Percentiles rank a stretch among this genome's conserved stretches.
phyloP scores from a whole-genome alignment of 257 asterid genomes.

The Sherardia arvensis region DNA sequence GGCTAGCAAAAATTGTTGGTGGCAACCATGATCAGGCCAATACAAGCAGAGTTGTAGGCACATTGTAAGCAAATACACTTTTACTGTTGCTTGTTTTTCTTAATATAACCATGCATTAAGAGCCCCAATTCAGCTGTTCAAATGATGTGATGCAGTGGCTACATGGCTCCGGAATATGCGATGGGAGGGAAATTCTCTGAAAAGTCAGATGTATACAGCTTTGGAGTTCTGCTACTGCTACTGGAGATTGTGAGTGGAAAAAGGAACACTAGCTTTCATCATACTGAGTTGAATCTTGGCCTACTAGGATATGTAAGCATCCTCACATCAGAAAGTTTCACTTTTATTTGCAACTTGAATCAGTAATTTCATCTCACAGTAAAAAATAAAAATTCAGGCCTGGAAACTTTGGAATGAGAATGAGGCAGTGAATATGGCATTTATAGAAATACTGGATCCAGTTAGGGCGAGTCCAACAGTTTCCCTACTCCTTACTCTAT shows the following conservation, averaged over 20 bases:
- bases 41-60: conserved; percentile 40
- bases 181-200: conserved; percentile 59
- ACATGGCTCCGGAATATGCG: conserved; percentile 75
- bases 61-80: not conserved
- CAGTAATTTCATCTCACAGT: not conserved
- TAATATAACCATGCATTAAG: not conserved
- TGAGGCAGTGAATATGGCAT: conserved; percentile 17
- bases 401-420: conserved; percentile 49
- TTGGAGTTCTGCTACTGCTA: conserved; percentile 48
- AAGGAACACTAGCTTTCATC: conserved; percentile 29
- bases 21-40: conserved; percentile 46
- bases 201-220: conserved; percentile 57
- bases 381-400: conserved; percentile 26
- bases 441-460: conserved; percentile 40
- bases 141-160: conserved; percentile 41
- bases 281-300: conserved; percentile 27
- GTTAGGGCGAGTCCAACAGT: too few species aligned
- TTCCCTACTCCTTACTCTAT: too few species aligned
- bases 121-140: not conserved
- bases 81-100: not conserved
- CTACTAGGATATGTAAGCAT: conserved; percentile 50
- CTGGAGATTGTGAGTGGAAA: conserved; percentile 53
- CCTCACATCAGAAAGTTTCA: not conserved
- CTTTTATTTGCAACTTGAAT: not conserved
- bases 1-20: conserved; percentile 45